Percentiles rank a stretch among this genome's conserved stretches.
These are phyloP conservation scores for Blastomyces percursus DNA, from an alignment of 2,329 filamentous ascomycete genomes.

Conservation along the genomic window DNA sequence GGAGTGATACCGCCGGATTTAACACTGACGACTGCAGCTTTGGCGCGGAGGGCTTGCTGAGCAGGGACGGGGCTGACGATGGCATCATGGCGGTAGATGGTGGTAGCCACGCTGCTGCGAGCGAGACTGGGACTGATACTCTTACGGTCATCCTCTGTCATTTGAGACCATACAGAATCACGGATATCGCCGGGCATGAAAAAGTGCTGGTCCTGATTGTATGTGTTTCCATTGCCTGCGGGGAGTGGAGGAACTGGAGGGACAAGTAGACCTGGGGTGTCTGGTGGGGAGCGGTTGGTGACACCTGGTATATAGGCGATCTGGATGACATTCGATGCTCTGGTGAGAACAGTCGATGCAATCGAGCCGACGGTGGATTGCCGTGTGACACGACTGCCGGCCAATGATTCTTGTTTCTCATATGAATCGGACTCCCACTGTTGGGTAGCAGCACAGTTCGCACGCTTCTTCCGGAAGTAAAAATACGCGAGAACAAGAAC, in stretches of 20 bases:
- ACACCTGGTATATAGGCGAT: constrained; percentile 98
- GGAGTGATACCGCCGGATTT: constrained; percentile 55
- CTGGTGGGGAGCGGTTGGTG: constrained; percentile 76
- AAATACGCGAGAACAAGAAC: constrained; percentile 75
- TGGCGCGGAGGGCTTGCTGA: constrained; percentile 75
- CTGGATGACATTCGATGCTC: constrained; percentile 97
- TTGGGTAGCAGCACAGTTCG: constrained; percentile 42
- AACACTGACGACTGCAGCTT: constrained; percentile 87
- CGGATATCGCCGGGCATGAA: constrained; percentile 85
- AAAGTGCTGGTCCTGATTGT: constrained; percentile 70
- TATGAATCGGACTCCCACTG: constrained; percentile 43
- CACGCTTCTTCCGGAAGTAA: constrained; percentile 65
- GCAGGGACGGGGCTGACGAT: constrained; percentile 68
- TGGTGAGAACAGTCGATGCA: constrained; percentile 86
- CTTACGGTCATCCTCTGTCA: constrained; percentile 46
- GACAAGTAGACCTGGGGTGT: constrained; percentile 68
- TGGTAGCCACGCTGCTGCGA: constrained; percentile 67
- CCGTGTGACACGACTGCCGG: constrained; percentile 48
- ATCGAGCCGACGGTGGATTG: constrained; percentile 82
- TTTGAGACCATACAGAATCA: constrained; percentile 78
- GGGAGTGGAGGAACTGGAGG: constrained; percentile 94
- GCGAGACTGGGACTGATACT: constrained; percentile 41
- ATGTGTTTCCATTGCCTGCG: constrained; percentile 44
- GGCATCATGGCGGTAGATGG: constrained; percentile 85
- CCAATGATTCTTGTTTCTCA: constrained; percentile 47